These are phyloP conservation scores for Anthostomella pinea DNA, from an alignment of 2,329 filamentous ascomycete species.

Conservation along the genomic window DNA sequence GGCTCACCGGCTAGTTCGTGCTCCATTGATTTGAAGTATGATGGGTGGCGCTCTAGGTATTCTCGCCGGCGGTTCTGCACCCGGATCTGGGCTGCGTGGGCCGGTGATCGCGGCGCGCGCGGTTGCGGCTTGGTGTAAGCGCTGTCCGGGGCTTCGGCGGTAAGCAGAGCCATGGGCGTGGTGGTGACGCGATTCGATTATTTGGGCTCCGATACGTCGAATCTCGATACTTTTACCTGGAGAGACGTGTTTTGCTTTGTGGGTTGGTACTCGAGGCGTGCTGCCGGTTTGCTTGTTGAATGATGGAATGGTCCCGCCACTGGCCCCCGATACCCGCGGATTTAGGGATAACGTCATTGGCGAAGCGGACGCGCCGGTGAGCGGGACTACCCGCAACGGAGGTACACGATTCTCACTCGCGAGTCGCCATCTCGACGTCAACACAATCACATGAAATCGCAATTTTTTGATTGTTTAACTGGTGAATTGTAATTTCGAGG, in stretches of 20 bases:
- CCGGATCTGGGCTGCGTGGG: slow-evolving; percentile 46
- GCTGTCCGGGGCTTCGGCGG: neutral
- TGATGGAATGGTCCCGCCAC: too few relatives aligned
- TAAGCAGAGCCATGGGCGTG: neutral
- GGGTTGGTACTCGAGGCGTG: too few relatives aligned
- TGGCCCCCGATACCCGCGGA: too few relatives aligned
- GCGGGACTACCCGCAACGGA: too few relatives aligned
- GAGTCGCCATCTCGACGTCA: too few relatives aligned
- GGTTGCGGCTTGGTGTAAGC: slow-evolving; percentile 40
- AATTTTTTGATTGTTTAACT: too few relatives aligned
- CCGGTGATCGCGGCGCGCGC: slow-evolving; percentile 41
- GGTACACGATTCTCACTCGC: too few relatives aligned
- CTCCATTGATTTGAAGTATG: slow-evolving; percentile 62
- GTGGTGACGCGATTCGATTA: neutral
- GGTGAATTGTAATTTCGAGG: too few relatives aligned
- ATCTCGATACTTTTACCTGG: neutral
- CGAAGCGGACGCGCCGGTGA: too few relatives aligned
- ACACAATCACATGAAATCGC: too few relatives aligned
- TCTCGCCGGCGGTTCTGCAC: slow-evolving; percentile 75
- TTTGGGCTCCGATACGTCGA: neutral
- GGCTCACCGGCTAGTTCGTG: slow-evolving; percentile 53
- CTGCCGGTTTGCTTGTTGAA: too few relatives aligned
- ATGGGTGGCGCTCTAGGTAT: slow-evolving; percentile 69
- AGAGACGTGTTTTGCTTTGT: neutral
- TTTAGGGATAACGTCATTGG: too few relatives aligned